Conservation (phyloP, 371 early-diverging fungal species). For the Polyrhizophydium stewartii region DNA sequence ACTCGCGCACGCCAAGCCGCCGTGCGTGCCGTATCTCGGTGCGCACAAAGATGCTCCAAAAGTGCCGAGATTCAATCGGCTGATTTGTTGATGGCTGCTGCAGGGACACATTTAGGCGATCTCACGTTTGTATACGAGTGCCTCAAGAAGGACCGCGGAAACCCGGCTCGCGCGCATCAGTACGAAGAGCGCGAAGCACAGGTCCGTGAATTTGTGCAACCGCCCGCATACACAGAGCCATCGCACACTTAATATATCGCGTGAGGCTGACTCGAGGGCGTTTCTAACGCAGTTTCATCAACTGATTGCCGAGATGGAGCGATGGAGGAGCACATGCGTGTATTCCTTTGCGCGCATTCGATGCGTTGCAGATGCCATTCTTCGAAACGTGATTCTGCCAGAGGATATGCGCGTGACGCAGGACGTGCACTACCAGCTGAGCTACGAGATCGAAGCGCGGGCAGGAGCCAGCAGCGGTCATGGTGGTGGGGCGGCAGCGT, state of each 20-base stretch:
- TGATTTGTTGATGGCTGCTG: not conserved
- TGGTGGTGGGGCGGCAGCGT: too few relatives aligned
- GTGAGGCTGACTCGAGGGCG: not conserved
- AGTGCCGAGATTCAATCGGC: not conserved
- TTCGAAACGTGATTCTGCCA: constrained; percentile 7
- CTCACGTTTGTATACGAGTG: constrained; percentile 29
- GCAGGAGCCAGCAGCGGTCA: not conserved
- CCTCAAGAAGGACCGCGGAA: constrained; percentile 26
- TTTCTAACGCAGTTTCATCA: constrained; percentile 10
- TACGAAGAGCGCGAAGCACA: constrained; percentile 16
- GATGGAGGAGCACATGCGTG: constrained; percentile 13
- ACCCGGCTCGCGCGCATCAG: constrained; percentile 17
- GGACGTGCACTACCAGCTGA: constrained; percentile 20
- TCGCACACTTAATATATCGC: not conserved
- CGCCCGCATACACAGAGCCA: not conserved
- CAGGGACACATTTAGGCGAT: constrained; percentile 25
- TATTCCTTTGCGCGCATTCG: constrained; percentile 18
- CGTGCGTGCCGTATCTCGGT: constrained; percentile 31
- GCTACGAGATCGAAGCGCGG: constrained; percentile 9
- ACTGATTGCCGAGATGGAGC: constrained; percentile 23
- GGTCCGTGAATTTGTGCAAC: not conserved
- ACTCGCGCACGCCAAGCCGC: constrained; percentile 15
- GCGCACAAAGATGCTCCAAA: constrained; percentile 1
- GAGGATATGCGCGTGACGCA: constrained; percentile 8
- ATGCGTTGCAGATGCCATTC: constrained; percentile 12